Percentiles rank a stretch among this genome's conserved stretches.
Conservation (phyloP, 306 rosid genomes). For the Cyclanthera cordifolia region DNA sequence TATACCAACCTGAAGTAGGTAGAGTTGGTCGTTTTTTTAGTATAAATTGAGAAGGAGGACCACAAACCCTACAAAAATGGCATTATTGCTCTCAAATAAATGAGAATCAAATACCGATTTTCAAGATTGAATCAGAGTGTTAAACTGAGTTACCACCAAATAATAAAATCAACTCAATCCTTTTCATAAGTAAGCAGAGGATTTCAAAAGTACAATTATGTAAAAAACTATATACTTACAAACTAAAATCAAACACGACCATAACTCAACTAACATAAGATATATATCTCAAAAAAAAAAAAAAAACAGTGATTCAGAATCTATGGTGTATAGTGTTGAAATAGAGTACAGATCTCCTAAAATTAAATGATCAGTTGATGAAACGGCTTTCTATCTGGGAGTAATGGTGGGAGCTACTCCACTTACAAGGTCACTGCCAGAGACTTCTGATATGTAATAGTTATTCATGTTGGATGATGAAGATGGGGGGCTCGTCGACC, state of each 20-base stretch:
- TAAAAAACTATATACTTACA: constrained; percentile 2
- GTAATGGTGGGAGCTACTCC: constrained; percentile 62
- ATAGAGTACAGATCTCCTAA: background rate
- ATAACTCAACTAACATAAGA: too few relatives aligned
- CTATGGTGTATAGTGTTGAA: too few relatives aligned
- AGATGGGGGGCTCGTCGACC: constrained; percentile 27
- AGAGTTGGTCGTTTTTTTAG: too few relatives aligned
- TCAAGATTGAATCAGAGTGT: too few relatives aligned
- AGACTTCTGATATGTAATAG: constrained; percentile 46
- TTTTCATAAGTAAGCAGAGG: background rate
- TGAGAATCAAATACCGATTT: too few relatives aligned
- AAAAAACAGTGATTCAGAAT: background rate
- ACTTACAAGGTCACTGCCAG: constrained; percentile 78
- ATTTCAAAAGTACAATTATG: background rate
- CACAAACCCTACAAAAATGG: too few relatives aligned
- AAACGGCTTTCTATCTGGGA: constrained; percentile 49
- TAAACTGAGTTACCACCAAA: too few relatives aligned
- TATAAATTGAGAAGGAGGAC: too few relatives aligned
- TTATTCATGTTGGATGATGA: constrained; percentile 38
- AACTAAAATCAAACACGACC: background rate
- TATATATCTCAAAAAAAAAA: too few relatives aligned
- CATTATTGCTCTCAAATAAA: too few relatives aligned
- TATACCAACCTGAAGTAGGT: background rate
- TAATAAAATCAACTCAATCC: too few relatives aligned
- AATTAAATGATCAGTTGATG: background rate